These are phyloP conservation scores for Detonula confervacea DNA, from an alignment of 352 stramenopile species.

Conservation along the genomic window DNA sequence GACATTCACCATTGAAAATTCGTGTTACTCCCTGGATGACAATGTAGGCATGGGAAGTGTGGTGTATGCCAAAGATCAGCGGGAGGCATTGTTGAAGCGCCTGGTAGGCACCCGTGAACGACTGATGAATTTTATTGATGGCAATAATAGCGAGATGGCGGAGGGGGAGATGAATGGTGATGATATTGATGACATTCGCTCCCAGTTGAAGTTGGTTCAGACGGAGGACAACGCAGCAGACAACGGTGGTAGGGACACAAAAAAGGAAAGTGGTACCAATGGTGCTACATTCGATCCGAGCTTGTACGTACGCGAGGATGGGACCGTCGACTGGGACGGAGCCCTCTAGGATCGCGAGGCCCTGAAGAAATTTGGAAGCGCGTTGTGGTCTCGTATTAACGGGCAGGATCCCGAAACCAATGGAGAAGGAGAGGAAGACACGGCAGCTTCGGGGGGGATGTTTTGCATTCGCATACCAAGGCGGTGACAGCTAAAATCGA, in stretches of 20 bases:
- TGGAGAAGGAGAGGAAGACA: slow-evolving; percentile 19
- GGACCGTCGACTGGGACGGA: slow-evolving; percentile 90
- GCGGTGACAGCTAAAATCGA: slow-evolving; percentile 79
- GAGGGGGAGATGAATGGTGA: background rate
- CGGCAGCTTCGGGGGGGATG: slow-evolving; percentile 8
- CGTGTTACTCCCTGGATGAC: slow-evolving; percentile 37
- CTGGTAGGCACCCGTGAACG: slow-evolving; percentile 35
- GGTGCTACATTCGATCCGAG: slow-evolving; percentile 60
- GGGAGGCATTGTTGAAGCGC: slow-evolving; percentile 48
- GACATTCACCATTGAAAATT: slow-evolving; percentile 31
- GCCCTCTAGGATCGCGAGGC: slow-evolving; percentile 87
- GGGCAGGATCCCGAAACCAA: slow-evolving; percentile 76
- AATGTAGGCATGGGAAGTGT: slow-evolving; percentile 64
- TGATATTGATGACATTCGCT: slow-evolving; percentile 24
- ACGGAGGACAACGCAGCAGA: too few relatives aligned
- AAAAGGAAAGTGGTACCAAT: slow-evolving; percentile 34
- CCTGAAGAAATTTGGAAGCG: slow-evolving; percentile 86
- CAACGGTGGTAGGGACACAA: too few relatives aligned
- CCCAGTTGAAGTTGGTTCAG: slow-evolving; percentile 3
- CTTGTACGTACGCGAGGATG: slow-evolving; percentile 88
- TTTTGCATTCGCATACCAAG: slow-evolving; percentile 34
- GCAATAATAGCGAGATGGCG: background rate
- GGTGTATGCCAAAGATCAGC: slow-evolving; percentile 69
- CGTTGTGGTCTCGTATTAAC: slow-evolving; percentile 89
- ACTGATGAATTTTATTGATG: slow-evolving; percentile 43